phyloP scores from a whole-genome alignment of 345 rosid species.

The Salix arbutifolia region DNA sequence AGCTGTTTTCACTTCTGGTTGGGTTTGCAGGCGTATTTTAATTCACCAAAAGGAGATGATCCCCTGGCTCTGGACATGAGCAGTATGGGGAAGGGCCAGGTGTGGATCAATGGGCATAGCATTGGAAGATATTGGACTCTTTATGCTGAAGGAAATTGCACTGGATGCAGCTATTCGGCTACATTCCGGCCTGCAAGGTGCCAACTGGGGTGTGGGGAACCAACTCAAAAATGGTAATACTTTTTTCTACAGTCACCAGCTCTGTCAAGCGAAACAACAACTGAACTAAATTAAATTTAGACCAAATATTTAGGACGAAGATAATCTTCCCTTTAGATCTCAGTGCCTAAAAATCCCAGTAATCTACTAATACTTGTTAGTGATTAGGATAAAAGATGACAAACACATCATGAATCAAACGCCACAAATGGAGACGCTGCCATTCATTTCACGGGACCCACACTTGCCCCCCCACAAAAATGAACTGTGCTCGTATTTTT shows the following conservation, averaged over 20 bases:
- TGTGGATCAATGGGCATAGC: slow-evolving; percentile 21
- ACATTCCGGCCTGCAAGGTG: slow-evolving; percentile 17
- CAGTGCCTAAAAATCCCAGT: too few relatives aligned
- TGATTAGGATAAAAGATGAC: too few relatives aligned
- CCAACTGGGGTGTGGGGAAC: slow-evolving; percentile 28
- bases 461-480: background rate
- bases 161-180: slow-evolving; percentile 15
- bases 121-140: slow-evolving; percentile 29
- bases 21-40: slow-evolving; percentile 14
- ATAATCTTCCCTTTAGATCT: too few relatives aligned
- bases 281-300: too few relatives aligned
- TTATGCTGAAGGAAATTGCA: slow-evolving; percentile 22
- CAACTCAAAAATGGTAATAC: slow-evolving; percentile 23
- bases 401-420: background rate
- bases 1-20: background rate
- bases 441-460: background rate
- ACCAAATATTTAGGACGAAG: too few relatives aligned
- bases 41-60: slow-evolving; percentile 25
- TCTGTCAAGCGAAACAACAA: too few relatives aligned
- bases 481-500: background rate
- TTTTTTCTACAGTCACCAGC: too few relatives aligned
- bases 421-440: background rate
- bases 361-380: too few relatives aligned
- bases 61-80: slow-evolving; percentile 23
- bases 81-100: slow-evolving; percentile 26